Evolutionary conservation across 768 basidiomycete genomes (phyloP), one percentile per base, ranked within the genome.

Genomic region (Lentinus brumalis): DNA sequence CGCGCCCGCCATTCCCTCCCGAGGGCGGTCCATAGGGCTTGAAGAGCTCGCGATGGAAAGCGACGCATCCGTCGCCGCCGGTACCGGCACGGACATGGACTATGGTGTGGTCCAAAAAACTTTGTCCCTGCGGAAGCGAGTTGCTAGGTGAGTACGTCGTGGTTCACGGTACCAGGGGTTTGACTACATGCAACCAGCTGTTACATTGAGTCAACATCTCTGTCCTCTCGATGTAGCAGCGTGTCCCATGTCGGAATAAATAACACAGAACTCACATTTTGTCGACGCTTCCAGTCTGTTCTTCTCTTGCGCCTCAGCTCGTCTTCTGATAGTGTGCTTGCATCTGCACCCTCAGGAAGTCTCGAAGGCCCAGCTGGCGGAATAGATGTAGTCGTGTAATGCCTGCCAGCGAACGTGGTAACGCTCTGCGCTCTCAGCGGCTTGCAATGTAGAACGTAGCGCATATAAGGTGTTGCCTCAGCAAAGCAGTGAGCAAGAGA

Each of bases 31-130:
- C 93, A 62, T 86, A 83, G 1, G 89, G 84, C 58, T 85, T 85
- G 74, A 83, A 94, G 70, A 93, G 92, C 76, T 96, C 94, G 59
- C 93, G 86, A 69, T 95, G 90, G 68, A 98, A 97, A 5, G 96
- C 95, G 26, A 90, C 92, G 63, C 94, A 92, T 26, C 96, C 96
- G 58, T 93, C 80, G 0, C 96, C 96, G 18, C 96, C 96, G 68
- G 83, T 86, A 90, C 93, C 93, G 67, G 81, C 92, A 59, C 89
- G 83, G 21, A 94, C 78, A 50, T 86, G 88, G n/a, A 95, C 79
- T 46, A 94, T 78, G 55, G 91, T 78, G 72, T 92, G 84, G 76
- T 96, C 94, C 3, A 95, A 79, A 67, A 95, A 97, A 0, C 82
- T 78, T 68, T 89, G 86, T 5, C 89, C 90, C 89, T 94, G 64